These are phyloP conservation scores for Plectranthus barbatus DNA, from an alignment of 257 asterid genomes.

Conservation along the genomic window DNA sequence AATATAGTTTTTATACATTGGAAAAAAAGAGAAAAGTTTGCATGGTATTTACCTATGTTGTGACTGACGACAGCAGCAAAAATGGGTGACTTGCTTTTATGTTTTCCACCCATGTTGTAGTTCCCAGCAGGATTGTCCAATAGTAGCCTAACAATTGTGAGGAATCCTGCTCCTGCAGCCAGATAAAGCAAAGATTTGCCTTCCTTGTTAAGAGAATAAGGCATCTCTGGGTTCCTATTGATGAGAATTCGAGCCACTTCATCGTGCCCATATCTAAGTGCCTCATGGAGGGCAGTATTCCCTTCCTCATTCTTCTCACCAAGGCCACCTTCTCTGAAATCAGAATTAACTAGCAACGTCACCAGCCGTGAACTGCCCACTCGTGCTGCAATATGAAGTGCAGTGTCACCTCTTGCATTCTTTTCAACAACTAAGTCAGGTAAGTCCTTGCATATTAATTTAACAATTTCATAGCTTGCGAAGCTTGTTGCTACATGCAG, in stretches of 20 bases:
- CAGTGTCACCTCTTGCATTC: conserved; percentile 39
- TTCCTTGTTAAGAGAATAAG: conserved; percentile 32
- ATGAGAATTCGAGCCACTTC: conserved; percentile 41
- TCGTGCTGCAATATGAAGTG: conserved; percentile 49
- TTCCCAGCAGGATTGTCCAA: conserved; percentile 39
- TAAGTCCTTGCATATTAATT: conserved; percentile 43
- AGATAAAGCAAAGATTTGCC: conserved; percentile 43
- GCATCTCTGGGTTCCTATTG: conserved; percentile 25
- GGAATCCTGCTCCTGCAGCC: conserved; percentile 53
- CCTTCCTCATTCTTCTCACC: conserved; percentile 36
- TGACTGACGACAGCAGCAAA: conserved; percentile 26
- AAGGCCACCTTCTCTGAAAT: conserved; percentile 23
- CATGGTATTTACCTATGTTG: conserved; percentile 23
- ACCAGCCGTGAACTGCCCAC: conserved; percentile 33
- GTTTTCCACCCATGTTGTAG: conserved; percentile 14
- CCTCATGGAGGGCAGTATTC: conserved; percentile 40
- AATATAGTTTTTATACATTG: background rate
- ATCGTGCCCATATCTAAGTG: conserved; percentile 24
- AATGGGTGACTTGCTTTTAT: conserved; percentile 30
- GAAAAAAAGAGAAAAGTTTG: background rate
- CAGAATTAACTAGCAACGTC: conserved; percentile 27
- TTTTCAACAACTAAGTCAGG: conserved; percentile 33
- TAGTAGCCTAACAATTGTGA: conserved; percentile 32
- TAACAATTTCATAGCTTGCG: conserved; percentile 36
- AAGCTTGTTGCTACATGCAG: conserved; percentile 41